Evolutionary conservation across 352 stramenopile genomes (phyloP).

Genomic region (Phytopythium aichiense): DNA sequence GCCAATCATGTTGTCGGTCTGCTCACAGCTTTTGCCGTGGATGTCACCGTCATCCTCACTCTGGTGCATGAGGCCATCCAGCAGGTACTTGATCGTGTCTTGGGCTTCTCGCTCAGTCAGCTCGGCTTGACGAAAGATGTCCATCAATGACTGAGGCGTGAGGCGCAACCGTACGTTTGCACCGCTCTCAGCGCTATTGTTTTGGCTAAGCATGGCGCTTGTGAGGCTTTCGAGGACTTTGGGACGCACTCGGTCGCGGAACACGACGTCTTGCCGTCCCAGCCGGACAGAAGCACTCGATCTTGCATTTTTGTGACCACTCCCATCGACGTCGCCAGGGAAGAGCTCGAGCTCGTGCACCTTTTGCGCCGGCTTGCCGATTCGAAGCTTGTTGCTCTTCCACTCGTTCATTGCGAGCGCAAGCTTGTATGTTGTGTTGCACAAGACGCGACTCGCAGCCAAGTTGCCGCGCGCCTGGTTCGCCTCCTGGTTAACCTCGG

Average conservation of each 20-base stretch:
- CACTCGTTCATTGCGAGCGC: conserved; percentile 12
- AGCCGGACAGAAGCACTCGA: conserved; percentile 3
- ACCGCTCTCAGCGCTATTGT: not conserved
- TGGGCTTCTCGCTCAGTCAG: conserved; percentile 22
- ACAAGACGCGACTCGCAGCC: conserved; percentile 18
- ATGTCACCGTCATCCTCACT: not conserved
- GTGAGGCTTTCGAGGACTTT: conserved; percentile 12
- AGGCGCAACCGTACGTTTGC: conserved; percentile 1
- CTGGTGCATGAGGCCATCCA: conserved; percentile 6
- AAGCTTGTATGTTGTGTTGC: conserved; percentile 18
- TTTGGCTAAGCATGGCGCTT: conserved; percentile 10
- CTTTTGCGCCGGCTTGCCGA: not conserved
- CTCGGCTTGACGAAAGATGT: conserved; percentile 15
- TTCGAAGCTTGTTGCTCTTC: not conserved
- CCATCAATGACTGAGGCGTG: conserved; percentile 12
- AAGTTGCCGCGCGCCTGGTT: conserved; percentile 21
- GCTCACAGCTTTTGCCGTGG: not conserved
- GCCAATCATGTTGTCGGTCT: not conserved
- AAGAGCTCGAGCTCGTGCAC: conserved; percentile 3
- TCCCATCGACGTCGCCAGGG: not conserved
- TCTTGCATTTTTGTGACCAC: conserved; percentile 7
- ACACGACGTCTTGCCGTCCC: conserved; percentile 12
- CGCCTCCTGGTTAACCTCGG: conserved; percentile 35
- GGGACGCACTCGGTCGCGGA: conserved; percentile 17
- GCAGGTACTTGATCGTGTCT: conserved; percentile 20